Evolutionary conservation across 495 filamentous ascomycete species (phyloP), one percentile per base, ranked within the genome.

Genomic region (Physcia stellaris): DNA sequence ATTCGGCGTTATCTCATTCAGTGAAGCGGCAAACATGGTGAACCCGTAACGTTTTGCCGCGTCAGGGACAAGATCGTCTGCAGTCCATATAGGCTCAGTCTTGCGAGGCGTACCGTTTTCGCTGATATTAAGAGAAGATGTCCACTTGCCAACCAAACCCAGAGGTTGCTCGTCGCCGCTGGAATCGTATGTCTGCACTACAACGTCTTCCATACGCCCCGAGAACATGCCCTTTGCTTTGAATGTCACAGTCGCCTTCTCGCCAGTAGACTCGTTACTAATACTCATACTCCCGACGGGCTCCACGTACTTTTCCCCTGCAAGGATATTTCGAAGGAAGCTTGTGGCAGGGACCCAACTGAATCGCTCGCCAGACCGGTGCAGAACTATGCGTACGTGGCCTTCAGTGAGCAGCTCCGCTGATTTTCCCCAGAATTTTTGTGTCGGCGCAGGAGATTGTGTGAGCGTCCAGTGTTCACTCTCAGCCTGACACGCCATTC

Each of bases 371-470:
- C 79, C 75, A 1, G 58, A 72, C 10, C 65, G 63, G 49, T 86
- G 80, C 18, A 94, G 58, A 24, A 65, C 69, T 24, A 96, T 62
- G 16, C 86, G 72, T 7, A 81, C 77, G 16, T 84, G 79, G 9
- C 90, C 90, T 30, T 94, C 88, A 0, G 86, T 96, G 32, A 77
- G 84, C 42, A 98, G 70, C 58, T 98, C 90, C 13, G 82, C 83
- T 39, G 77, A 85, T 60, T 98, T 98, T 32, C 90, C 90, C 90
- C 90, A 98, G 65, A 98, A 98, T 47, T 96, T 95, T 53, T 98
- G 90, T 6, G 77, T 77, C 2, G 90, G 90, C 49, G 79, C 75
- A 0, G 90, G 85, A 5, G 79, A 79, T 54, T 96, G 90, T 4
- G 81, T 66, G 40, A 93, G 75, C 6, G 77, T 83, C 90, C 90